These are phyloP conservation scores for Cyclotella sp. DNA, from an alignment of 108 stramenopile species.

Conservation along the genomic window DNA sequence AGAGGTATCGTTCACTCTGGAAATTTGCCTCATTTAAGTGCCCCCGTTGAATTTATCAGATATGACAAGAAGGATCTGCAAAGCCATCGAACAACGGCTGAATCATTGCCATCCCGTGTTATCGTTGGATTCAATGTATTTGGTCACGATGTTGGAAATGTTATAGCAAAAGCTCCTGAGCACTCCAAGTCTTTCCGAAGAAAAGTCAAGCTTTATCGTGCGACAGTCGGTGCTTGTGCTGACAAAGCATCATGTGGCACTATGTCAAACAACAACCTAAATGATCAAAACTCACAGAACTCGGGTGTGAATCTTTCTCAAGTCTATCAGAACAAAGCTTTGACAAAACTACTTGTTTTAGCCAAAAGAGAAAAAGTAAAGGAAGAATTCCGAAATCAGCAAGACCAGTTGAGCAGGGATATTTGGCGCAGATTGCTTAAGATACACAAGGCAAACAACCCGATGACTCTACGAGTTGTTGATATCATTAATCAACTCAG, in stretches of 20 bases:
- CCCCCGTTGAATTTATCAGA: conserved; percentile 55
- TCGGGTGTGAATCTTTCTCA: conserved; percentile 48
- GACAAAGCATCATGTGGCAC: not conserved
- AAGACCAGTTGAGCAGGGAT: conserved; percentile 21
- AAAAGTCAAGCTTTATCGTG: conserved; percentile 61
- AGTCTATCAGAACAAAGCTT: conserved; percentile 57
- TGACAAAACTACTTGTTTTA: conserved; percentile 68
- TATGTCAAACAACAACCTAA: not conserved
- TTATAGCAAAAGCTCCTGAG: conserved; percentile 70
- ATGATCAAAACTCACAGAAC: conserved; percentile 1
- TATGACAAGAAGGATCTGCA: not conserved
- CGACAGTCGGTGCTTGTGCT: conserved; percentile 31
- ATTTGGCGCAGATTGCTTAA: conserved; percentile 28
- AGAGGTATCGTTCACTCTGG: conserved; percentile 71
- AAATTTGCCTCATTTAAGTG: conserved; percentile 76
- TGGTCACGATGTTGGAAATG: conserved; percentile 61
- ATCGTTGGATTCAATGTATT: conserved; percentile 89
- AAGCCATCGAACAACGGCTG: not conserved
- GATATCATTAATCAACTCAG: conserved; percentile 42
- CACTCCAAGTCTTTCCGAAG: conserved; percentile 73
- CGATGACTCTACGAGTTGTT: conserved; percentile 2
- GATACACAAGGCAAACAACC: not conserved
- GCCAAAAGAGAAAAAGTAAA: conserved; percentile 68
- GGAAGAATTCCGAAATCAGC: conserved; percentile 33
- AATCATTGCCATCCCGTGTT: conserved; percentile 50